Evolutionary conservation across 495 filamentous ascomycete species (phyloP).

Genomic region (Terfezia boudieri): DNA sequence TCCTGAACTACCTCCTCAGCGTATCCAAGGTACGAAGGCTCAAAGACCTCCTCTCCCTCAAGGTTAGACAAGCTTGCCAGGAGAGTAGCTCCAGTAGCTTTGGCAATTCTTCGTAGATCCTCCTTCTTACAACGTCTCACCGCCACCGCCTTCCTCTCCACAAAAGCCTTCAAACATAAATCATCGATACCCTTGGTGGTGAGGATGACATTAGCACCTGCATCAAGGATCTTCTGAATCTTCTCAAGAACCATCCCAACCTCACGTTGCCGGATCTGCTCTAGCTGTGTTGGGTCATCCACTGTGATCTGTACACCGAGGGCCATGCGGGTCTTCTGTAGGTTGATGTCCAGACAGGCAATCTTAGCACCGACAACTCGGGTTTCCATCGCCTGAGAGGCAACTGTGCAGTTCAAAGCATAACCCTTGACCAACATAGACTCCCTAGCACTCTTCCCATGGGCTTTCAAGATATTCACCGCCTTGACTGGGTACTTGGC

Average conservation of each 20-base stretch:
- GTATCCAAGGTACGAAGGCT: conserved; percentile 62
- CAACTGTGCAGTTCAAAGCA: conserved; percentile 95
- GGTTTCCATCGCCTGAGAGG: conserved; percentile 94
- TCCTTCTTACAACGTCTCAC: conserved; percentile 98
- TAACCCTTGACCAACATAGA: conserved; percentile 89
- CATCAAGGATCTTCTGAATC: conserved; percentile 92
- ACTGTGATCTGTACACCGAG: conserved; percentile 95
- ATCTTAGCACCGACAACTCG: conserved; percentile 87
- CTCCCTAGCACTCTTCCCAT: conserved; percentile 78
- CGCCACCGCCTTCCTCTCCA: conserved; percentile 89
- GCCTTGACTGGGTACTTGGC: conserved; percentile 97
- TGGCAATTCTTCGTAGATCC: conserved; percentile 85
- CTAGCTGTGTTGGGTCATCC: conserved; percentile 87
- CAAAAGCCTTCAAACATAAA: conserved; percentile 75
- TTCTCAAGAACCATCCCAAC: conserved; percentile 81
- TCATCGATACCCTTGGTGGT: conserved; percentile 99
- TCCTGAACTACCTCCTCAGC: conserved; percentile 94
- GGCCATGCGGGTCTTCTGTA: conserved; percentile 98
- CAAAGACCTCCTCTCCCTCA: conserved; percentile 95
- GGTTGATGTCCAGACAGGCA: conserved; percentile 88
- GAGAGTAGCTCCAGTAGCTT: conserved; percentile 82
- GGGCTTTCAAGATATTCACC: conserved; percentile 94
- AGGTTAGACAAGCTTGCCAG: conserved; percentile 83
- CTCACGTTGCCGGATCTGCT: conserved; percentile 87
- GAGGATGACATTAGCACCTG: conserved; percentile 85